Evolutionary conservation across 192 early-diverging fungal genomes (phyloP), one percentile per base, ranked within the genome.

Genomic region (Mortierella antarctica): DNA sequence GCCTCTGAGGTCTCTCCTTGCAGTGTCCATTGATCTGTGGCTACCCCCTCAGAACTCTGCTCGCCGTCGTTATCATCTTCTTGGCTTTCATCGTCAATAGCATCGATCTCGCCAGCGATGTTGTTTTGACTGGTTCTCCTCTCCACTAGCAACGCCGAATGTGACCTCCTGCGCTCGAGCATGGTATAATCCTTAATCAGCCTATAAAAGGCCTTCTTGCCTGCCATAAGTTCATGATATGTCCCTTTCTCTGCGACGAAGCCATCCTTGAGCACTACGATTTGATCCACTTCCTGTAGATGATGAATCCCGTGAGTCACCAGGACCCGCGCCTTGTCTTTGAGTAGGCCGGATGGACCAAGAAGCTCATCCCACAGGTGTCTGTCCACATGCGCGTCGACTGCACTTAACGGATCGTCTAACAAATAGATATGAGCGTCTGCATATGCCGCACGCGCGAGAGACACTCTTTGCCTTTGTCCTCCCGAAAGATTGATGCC

Each of bases 361-460:
- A 78, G 21, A 11, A 78, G 44, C 7, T 87, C 81, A 23, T 75
- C 78, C 56, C 86, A 91, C 8, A 91, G 82, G 20, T 81, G 83
- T 12, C 64, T 65, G 7, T 87, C 86, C 0, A 84, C 83, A 17
- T 77, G 82, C 10, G 83, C 80, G 50, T 90, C 90, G 0, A 92
- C 84, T 13, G 86, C 84, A 20, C 83, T 85, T 10, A 98, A 83
- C 7, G 91, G 91, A 71, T 98, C 95, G 62, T 98, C 96, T 45
- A 96, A 70, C 4, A 98, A 71, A 46, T 95, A 83, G 9, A 92
- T 90, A 52, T 90, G 85, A 2, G 91, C 89, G 6, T 87, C 82
- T 1, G 90, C 88, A 66, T 96, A 98, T 6, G 90, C 88, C 0
- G 94, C 94, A 13, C 96, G 88, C 1, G 94, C 94, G 41, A 96